A percentile compares a stretch with the other conserved stretches of the same genome.
Evolutionary conservation across 352 stramenopile genomes (phyloP).

Genomic region (Phytopythium montanum): DNA sequence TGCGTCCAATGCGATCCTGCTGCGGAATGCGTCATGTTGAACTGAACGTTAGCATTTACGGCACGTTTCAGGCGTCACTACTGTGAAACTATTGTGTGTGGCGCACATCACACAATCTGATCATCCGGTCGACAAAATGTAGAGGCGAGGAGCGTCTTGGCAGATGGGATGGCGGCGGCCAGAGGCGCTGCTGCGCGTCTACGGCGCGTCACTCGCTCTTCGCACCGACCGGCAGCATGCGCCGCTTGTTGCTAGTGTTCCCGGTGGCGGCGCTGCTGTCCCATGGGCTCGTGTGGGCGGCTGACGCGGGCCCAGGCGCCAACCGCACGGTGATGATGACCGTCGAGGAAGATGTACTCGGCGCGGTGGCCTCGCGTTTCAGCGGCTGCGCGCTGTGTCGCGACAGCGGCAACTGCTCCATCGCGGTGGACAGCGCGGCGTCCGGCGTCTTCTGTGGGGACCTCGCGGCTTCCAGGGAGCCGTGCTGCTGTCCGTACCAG

Average conservation of each 20-base stretch:
- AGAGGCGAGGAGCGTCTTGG: neutral
- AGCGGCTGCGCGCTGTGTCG: slow-evolving; percentile 53
- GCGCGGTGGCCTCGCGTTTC: neutral
- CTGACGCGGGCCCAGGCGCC: neutral
- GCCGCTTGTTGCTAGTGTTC: neutral
- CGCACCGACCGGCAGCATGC: neutral
- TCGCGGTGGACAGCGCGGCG: slow-evolving; percentile 41
- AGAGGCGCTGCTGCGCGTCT: neutral
- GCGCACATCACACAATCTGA: too few species aligned
- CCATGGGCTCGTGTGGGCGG: neutral
- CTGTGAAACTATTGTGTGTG: too few species aligned
- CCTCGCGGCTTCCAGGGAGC: slow-evolving; percentile 35
- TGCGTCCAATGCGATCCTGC: too few species aligned
- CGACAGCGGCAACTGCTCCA: slow-evolving; percentile 62
- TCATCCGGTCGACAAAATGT: neutral
- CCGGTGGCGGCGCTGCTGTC: neutral
- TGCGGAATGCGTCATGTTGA: too few species aligned
- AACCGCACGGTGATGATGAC: neutral
- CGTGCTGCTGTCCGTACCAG: slow-evolving; percentile 68
- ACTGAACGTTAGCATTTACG: too few species aligned
- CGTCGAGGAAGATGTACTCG: neutral
- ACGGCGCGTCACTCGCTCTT: neutral
- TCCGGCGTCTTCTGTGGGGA: slow-evolving; percentile 71
- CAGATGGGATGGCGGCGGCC: too few species aligned
- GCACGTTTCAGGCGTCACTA: too few species aligned